Evolutionary conservation across 345 rosid species (phyloP), one percentile per base, ranked within the genome.

Genomic region (Carallia brachiata): DNA sequence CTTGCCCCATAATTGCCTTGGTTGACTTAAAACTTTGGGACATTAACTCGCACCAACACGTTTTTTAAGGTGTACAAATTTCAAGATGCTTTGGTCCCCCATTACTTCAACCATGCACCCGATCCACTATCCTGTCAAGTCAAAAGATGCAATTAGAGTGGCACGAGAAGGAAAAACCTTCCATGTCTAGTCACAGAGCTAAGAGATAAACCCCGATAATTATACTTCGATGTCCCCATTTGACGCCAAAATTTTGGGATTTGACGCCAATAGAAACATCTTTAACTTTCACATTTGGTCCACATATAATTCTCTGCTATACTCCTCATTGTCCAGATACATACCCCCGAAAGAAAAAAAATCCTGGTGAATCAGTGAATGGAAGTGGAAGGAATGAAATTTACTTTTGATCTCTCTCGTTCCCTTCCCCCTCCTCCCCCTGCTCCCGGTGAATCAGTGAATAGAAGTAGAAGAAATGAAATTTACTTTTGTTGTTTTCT

Each of bases 131-230:
- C 37, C 57, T 71, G 69, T 70, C 32, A 61, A 76, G 88, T 84
- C 88, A 82, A 84, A 82, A 82, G 86, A 73, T 63, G 86, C 75
- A 73, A 80, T 78, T 58, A 71, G 68, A 53, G 28, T 75, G 84
- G 76, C 78, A 67, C n/a, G 66, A 64, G 82, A 82, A 79, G 73
- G 70, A 70, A 65, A 58, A 53, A 53, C 67, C 68, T 68, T 73
- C 73, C 65, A 9, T 73, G 75, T 84, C 85, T 48, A 70, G 65
- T 75, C 77, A 36, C 1, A 72, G 60, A 69, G 69, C 63, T n/a
- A 55, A 60, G 50, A 27, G 82, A 70, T 65, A 67, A 63, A 32
- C 62, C 66, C 66, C 62, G 12, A 56, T 55, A 15, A 77, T 65
- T 70, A 56, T 70, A 81, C 71, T 50, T 75, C 67, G 68, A 19